Base-by-base conservation (phyloP, 2,329 filamentous ascomycete genomes). In the Colletotrichum sp. region DNA sequence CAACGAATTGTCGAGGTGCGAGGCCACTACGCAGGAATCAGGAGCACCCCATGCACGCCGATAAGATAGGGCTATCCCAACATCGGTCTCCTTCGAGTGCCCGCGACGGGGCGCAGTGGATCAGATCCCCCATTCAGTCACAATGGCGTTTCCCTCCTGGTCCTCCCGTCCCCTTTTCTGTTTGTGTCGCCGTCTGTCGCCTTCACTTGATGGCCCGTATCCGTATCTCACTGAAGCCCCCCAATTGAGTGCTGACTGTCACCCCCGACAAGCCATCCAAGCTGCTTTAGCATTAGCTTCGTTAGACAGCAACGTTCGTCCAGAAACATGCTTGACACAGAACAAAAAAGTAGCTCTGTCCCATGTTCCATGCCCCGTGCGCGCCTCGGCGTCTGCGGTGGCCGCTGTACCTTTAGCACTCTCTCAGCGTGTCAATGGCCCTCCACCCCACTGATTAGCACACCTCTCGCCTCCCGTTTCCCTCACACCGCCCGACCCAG, bases 401-500 rank as follows among this genome's bases (percentile, higher is more conserved):
- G 32, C 9, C 58, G 28, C 18, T 26, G 36, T 36, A n/a, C 32
- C 43, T 69, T 28, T 52, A 21, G 66, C 21, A 26, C 28, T 55
- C 34, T 67, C n/a, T 26, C 65, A n/a, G 28, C 66, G 28, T 32
- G 21, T 32, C 34, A 13, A 32, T 36, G 38, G 38, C 48, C 32
- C 16, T 48, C 30, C 48, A 61, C 38, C 69, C 64, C 62, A 72
- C 24, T 36, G 62, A 64, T 72, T 62, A 56, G 72, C 72, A 38
- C 43, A 62, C 73, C 56, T 36, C 67, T 71, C 32, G 72, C 72
- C 68, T 67, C 55, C 62, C 66, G 58, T 61, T n/a, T 24, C 48
- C 64, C 36, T 16, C 64, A 76, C 73, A 76, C 73, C 73, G 73
- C 73, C 73, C 73, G 70, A 48, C 58, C 73, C 73, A 69, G 34